Percentiles rank a stretch among this genome's conserved stretches.
Conservation (phyloP, 805 yeast species). For the Starmerella apis region DNA sequence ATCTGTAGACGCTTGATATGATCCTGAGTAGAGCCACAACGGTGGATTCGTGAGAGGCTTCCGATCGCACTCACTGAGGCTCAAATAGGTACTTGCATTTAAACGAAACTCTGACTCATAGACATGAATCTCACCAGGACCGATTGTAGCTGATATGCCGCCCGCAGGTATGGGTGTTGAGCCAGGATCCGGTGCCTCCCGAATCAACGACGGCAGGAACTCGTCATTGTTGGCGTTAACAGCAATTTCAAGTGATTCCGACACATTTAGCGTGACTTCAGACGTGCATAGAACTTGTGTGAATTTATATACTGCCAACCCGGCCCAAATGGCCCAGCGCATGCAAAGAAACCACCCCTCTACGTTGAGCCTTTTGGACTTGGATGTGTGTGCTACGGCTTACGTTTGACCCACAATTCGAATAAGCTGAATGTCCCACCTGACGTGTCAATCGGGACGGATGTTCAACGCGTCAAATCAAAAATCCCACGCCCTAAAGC, state of each 20-base stretch:
- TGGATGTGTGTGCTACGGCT: neutral
- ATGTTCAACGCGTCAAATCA: neutral
- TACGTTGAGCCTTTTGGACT: neutral
- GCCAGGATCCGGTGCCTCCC: constrained; percentile 2
- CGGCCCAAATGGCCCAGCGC: constrained; percentile 5
- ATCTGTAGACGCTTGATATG: constrained; percentile 10
- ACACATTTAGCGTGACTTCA: neutral
- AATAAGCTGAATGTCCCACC: neutral
- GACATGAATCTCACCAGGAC: constrained; percentile 29
- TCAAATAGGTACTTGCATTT: constrained; percentile 1
- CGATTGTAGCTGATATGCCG: constrained; percentile 28
- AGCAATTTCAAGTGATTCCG: neutral
- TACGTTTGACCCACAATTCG: neutral
- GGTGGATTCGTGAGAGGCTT: constrained; percentile 5
- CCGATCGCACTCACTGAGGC: constrained; percentile 20
- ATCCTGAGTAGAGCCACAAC: constrained; percentile 10
- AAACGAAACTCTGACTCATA: constrained; percentile 20
- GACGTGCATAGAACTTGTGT: neutral
- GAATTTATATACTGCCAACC: neutral
- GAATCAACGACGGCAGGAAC: neutral
- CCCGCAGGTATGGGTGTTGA: constrained; percentile 16
- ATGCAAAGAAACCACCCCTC: neutral
- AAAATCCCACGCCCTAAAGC: neutral
- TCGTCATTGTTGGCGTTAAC: neutral
- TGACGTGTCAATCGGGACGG: neutral